phyloP scores from a whole-genome alignment of 2,329 filamentous ascomycete genomes.

The Colletotrichum lindemuthianum region DNA sequence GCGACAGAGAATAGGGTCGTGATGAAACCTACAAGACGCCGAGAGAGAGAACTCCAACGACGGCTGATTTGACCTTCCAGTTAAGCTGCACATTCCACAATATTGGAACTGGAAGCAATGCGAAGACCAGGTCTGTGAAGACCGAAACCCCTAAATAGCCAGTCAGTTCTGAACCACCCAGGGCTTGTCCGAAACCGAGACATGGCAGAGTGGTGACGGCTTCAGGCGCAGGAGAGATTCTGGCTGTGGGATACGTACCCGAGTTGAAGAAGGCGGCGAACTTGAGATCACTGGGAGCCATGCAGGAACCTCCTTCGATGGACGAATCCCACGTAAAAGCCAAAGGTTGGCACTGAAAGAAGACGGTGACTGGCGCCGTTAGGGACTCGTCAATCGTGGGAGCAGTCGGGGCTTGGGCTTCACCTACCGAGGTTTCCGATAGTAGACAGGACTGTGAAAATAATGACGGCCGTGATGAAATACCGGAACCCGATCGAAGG shows the following conservation, averaged over 20 bases:
- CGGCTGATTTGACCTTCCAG: slow-evolving; percentile 40
- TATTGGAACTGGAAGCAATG: slow-evolving; percentile 42
- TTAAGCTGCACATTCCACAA: slow-evolving; percentile 44
- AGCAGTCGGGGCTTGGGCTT: neutral
- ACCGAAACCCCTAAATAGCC: slow-evolving; percentile 36
- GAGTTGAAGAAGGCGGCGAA: slow-evolving; percentile 43
- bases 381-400: neutral
- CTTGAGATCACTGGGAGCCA: slow-evolving; percentile 39
- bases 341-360: slow-evolving; percentile 41
- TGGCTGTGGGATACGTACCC: neutral
- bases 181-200: too few relatives aligned
- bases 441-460: slow-evolving; percentile 41
- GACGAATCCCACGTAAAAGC: slow-evolving; percentile 39
- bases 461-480: slow-evolving; percentile 39
- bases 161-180: neutral
- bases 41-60: slow-evolving; percentile 40
- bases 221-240: neutral
- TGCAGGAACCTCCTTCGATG: slow-evolving; percentile 38
- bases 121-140: slow-evolving; percentile 43
- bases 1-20: neutral
- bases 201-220: neutral
- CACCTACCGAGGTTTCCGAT: slow-evolving; percentile 39
- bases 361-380: slow-evolving; percentile 37
- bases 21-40: slow-evolving; percentile 39
- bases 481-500: slow-evolving; percentile 36